Conservation (phyloP, 2,329 filamentous ascomycete genomes). For the Exophiala sideris region DNA sequence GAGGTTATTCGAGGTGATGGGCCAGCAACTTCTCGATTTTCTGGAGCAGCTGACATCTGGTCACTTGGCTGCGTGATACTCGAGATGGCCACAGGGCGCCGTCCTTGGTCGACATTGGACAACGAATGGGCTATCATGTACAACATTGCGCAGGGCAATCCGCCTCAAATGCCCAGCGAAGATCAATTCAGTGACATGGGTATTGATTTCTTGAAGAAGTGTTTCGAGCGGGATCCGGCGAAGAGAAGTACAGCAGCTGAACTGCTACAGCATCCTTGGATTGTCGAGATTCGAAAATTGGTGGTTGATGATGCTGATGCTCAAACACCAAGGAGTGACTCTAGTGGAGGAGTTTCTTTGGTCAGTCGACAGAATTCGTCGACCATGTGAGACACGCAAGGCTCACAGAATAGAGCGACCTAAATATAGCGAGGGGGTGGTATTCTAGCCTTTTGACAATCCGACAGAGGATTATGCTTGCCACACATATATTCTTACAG, state of each 20-base stretch:
- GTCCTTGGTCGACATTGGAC: slow-evolving; percentile 92
- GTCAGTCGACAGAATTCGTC: slow-evolving; percentile 19
- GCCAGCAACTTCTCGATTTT: slow-evolving; percentile 32
- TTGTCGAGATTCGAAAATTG: slow-evolving; percentile 50
- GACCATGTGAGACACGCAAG: background rate
- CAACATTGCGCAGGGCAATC: slow-evolving; percentile 96
- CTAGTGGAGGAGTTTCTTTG: slow-evolving; percentile 19
- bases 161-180: slow-evolving; percentile 73
- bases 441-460: no score
- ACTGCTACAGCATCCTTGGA: slow-evolving; percentile 91
- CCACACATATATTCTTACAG: background rate
- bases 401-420: background rate
- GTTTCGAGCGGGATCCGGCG: slow-evolving; percentile 80
- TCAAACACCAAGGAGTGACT: slow-evolving; percentile 22
- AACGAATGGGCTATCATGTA: slow-evolving; percentile 99
- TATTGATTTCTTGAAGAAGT: slow-evolving; percentile 82
- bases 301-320: slow-evolving; percentile 38
- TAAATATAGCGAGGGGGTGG: no score
- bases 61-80: slow-evolving; percentile 94
- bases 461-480: background rate
- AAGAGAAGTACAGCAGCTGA: slow-evolving; percentile 80
- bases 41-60: slow-evolving; percentile 88
- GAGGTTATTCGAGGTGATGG: slow-evolving; percentile 93
- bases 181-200: slow-evolving; percentile 83
- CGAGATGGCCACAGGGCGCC: slow-evolving; percentile 92